Evolutionary conservation across 768 basidiomycete species (phyloP), one percentile per base, ranked within the genome.

Genomic region (Tricholomella constricta): DNA sequence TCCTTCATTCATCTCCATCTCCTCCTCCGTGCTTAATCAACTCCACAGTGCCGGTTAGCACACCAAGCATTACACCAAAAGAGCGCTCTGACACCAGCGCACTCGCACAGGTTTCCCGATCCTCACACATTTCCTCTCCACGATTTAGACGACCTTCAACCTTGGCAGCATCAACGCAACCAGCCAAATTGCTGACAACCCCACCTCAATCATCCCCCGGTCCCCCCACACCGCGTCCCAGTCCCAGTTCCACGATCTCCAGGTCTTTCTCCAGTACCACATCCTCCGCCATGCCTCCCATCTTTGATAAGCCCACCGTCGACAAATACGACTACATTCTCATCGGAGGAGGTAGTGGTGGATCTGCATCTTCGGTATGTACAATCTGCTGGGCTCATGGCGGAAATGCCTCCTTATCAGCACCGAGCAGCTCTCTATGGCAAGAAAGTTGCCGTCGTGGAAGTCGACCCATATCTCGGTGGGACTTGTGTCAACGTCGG

Each of bases 401-500:
- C 22, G 42, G 29, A 12, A 45, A 36, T 17, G 2, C 45, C 43
- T 22, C 42, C 32, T 17, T 25, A 45, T 26, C 61, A 97, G 94
- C 83, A 97, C 55, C 85, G 97, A 50, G 97, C 96, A 11, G 91
- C 91, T 15, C 78, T 79, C 15, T 94, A 98, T 69, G 95, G 95
- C 35, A 91, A 89, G 69, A 96, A 94, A 70, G 92, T 93, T 48
- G 96, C 94, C 11, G 72, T 98, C 23, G 82, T 98, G 14, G 97
- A 99, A 67, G 78, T 74, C 40, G 82, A 84, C 4, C 80, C 83
- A 11, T 65, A 80, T 35, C 79, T 95, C 3, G 97, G 97, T 27
- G 97, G 96, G 46, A 98, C 96, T 32, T 99, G 97, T 66, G 97
- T 99, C 54, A 98, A 98, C 69, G 96, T 98, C 54, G 95, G 94